Evolutionary conservation across 371 early-diverging fungal species (phyloP), one percentile per base, ranked within the genome.

Genomic region (Coemansia sp.): DNA sequence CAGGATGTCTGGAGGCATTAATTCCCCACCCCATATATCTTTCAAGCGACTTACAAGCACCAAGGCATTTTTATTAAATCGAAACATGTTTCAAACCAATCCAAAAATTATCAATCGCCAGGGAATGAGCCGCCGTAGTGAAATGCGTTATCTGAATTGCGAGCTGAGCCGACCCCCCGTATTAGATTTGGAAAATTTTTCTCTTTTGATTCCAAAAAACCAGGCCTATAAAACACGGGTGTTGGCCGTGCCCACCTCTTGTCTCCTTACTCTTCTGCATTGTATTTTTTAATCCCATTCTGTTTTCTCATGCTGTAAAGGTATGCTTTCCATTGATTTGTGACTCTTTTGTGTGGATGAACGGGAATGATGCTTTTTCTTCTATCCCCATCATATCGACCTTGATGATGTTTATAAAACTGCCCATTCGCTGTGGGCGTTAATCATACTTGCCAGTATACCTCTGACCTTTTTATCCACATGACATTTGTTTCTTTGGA

Each of bases 391-490:
- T 61, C 77, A 58, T 68, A 77, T 68, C 77, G 77, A 77, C 65
- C 73, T 24, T 77, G 77, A 54, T 77, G 77, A 77, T 24, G 7
- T 59, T 24, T 50, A 42, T 34, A 42, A 67, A 55, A 56, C 31
- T 61, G 68, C 66, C 69, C 74, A 65, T 68, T 61, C 77, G 77
- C 77, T 73, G 63, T 73, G 77, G 77, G 69, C 64, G n/a, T 59
- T 53, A 40, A 40, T 72, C 29, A 77, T 77, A 77, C 77, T 77
- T 69, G 77, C 77, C 77, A 77, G 77, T 77, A 77, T 68, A 56
- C 54, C 51, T 4, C 61, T 61, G 61, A 61, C 61, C 34, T 21
- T 48, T 48, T 61, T 22, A 31, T 34, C 40, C 4, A 48, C 18
- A 13, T 6, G n/a, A 16, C 16, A 16, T 0, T 16, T 16, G 16